Evolutionary conservation across 768 basidiomycete genomes (phyloP), one percentile per base, ranked within the genome.

Genomic region (Postia placenta): DNA sequence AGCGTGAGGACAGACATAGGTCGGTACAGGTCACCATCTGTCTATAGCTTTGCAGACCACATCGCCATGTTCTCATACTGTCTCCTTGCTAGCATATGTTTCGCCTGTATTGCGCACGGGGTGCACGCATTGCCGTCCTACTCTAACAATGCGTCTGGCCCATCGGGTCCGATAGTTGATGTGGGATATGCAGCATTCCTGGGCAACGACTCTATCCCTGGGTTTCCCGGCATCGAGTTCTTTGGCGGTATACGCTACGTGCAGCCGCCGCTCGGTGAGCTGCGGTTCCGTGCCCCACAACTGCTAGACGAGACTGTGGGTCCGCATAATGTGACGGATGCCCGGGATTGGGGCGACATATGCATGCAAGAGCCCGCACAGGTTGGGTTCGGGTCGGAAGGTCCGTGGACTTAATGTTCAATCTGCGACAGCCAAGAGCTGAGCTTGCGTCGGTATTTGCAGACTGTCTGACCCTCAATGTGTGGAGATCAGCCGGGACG

Each of bases 191-290:
- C 17, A 9, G 6, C 12, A 9, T 39, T 9, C 20, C 38, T n/a
- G 7, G 38, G 38, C 11, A 33, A 33, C 30, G 30, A 33, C 30
- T 33, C 30, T 15, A 33, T 33, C 30, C 30, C 30, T 33, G 30
- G 30, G 9, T 33, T 33, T 33, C 30, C 30, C 9, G 38, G 9
- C 20, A 17, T 39, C 12, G 33, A 45, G 5, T 35, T 36, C 23
- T 45, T 45, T 30, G 20, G 20, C 30, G 45, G 45, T 4, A 45
- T 45, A 6, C 45, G 27, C 12, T 45, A 45, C 23, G 45, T 24
- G 4, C 33, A 33, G 30, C 45, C 45, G 4, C 45, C 45, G 4
- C 28, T 45, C 15, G 30, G 30, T 22, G 33, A 33, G 17, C 45
- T 45, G 30, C 45, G 45, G n/a, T 45, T 33, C 20, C 20, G 20